Base-by-base conservation (phyloP, 352 stramenopile genomes). In the Pythium insidiosum region DNA sequence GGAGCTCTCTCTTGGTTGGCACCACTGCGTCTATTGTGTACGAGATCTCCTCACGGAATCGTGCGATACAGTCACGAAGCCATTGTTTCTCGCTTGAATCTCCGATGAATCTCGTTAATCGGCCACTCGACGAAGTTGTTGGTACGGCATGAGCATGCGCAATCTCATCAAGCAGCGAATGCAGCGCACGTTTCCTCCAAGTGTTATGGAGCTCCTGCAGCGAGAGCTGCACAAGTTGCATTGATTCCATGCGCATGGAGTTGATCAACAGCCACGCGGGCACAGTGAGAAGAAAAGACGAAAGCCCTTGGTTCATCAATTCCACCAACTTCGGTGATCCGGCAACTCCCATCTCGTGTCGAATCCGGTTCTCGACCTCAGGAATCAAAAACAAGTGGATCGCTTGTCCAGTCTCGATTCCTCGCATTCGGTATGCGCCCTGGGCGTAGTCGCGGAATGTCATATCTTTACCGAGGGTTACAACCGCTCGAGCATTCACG, bases 221-320 rank as follows among this genome's bases (percentile, higher is more conserved):
- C 37, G 92, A 99, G 12, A 99, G 71, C 63, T 99, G 89, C n/a
- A 97, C 84, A 34, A 98, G 96, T 60, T 99, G 97, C 80, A 99
- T 97, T 47, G 97, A 97, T 58, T 99, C 97, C 54, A 97, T 98
- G 22, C 95, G 95, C 94, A 99, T 99, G 54, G 95, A 98, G 75
- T 99, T 99, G 40, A 99, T 90, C 41, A 98, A 87, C 23, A 99
- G 80, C 97, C 97, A 99, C 4, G 84, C 86, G 4, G 83, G 76
- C 20, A 94, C 81, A 5, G 88, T 54, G n/a, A 88, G 48, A 24
- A 90, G 61, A 38, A 84, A 92, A 23, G 69, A 71, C n/a, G 66
- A 42, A 23, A 90, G 52, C 0, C 50, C 26, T 30, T 59, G 55
- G 4, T 52, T 38, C 36, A 50, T 56, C n/a, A n/a, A n/a, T 10